Conservation (phyloP, 1,284 basidiomycete species). For the Wolfiporia cocos region DNA sequence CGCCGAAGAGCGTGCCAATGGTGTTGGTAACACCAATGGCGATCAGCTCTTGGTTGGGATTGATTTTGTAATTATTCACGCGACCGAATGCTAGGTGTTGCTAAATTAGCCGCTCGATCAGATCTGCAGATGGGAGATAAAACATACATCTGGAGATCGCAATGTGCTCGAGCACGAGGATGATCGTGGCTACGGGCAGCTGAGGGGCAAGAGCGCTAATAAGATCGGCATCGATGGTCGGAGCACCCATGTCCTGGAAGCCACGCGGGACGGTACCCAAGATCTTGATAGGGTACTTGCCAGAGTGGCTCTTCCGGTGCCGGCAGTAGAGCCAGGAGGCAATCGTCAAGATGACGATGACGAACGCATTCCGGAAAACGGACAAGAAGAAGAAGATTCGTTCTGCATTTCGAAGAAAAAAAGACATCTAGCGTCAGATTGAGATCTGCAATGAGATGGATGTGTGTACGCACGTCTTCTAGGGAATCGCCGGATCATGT, state of each 20-base stretch:
- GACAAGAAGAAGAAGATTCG: conserved; percentile 86
- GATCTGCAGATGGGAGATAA: not conserved
- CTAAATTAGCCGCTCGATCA: conserved; percentile 3
- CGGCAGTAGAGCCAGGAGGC: conserved; percentile 82
- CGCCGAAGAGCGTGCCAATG: conserved; percentile 80
- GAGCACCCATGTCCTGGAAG: conserved; percentile 72
- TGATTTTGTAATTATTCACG: conserved; percentile 95
- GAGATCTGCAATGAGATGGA: not conserved
- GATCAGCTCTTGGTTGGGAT: conserved; percentile 95
- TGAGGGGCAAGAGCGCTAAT: conserved; percentile 70
- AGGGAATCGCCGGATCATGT: conserved; percentile 63
- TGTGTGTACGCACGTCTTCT: conserved; percentile 39
- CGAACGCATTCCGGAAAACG: conserved; percentile 82
- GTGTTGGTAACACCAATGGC: conserved; percentile 97
- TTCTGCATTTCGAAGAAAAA: conserved; percentile 32
- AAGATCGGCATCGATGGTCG: conserved; percentile 60
- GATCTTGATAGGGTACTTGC: conserved; percentile 83
- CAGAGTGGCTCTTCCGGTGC: conserved; percentile 46
- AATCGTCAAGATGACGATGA: conserved; percentile 80
- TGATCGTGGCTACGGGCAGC: conserved; percentile 90
- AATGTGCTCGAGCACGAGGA: conserved; percentile 94
- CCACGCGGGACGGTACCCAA: conserved; percentile 81
- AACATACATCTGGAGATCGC: conserved; percentile 84
- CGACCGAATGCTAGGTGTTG: conserved; percentile 78
- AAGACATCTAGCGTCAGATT: not conserved